Conservation (phyloP, 768 basidiomycete species). For the Boletus sp. region DNA sequence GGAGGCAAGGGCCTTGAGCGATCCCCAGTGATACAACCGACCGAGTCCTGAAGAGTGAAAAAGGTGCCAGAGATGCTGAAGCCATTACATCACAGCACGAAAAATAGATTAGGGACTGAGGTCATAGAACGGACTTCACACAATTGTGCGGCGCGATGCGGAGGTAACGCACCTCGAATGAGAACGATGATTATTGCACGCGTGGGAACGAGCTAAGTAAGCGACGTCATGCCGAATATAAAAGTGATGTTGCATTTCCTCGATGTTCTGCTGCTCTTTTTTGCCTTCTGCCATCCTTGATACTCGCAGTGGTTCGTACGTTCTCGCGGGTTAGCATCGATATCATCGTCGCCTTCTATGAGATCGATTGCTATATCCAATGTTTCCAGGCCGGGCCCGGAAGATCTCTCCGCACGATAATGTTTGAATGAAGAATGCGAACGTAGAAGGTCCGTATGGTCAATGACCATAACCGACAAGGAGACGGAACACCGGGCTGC, state of each 20-base stretch:
- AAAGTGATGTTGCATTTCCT: not conserved
- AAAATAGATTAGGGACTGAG: not conserved
- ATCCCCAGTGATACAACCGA: not conserved
- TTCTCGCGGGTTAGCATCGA: not conserved
- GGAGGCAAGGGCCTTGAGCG: not conserved
- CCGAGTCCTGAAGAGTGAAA: not conserved
- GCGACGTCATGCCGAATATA: conserved; percentile 6
- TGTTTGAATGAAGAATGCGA: not conserved
- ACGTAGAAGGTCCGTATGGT: not conserved
- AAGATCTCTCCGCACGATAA: not conserved
- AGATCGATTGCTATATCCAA: not conserved
- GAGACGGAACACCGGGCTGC: not conserved
- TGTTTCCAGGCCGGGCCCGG: not conserved
- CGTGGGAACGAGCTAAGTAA: not conserved
- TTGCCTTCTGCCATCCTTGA: not conserved
- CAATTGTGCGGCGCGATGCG: not conserved
- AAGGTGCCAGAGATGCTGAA: not conserved
- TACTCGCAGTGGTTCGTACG: not conserved
- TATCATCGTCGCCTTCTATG: not conserved
- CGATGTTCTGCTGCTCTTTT: not conserved
- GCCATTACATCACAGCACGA: not conserved
- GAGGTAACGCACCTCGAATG: not conserved
- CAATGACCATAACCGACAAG: not conserved
- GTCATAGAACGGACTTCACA: conserved; percentile 10
- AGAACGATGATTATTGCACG: not conserved